Conservation (phyloP, 2,329 filamentous ascomycete species). For the Cladophialophora bantiana region DNA sequence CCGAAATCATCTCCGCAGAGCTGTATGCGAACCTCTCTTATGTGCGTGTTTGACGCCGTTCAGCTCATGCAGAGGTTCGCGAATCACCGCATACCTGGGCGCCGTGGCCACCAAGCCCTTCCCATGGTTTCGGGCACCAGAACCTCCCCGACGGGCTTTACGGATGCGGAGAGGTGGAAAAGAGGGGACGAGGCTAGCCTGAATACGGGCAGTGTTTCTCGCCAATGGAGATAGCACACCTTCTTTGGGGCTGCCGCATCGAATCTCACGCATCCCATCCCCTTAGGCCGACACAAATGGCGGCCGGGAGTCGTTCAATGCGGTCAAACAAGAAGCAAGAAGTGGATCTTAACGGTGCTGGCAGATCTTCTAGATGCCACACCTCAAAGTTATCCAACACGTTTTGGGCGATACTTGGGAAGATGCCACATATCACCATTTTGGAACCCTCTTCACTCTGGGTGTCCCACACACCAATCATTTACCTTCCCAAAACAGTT, state of each 20-base stretch:
- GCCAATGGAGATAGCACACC: background rate
- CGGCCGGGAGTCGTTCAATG: background rate
- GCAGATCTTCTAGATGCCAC: background rate
- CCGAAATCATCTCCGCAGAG: background rate
- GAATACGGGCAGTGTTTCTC: background rate
- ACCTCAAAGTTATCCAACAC: background rate
- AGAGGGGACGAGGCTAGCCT: background rate
- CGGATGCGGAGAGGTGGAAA: background rate
- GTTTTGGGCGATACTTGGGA: background rate
- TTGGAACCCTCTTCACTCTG: no score
- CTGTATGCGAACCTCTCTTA: background rate
- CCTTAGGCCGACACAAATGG: background rate
- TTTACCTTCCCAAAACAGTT: constrained; percentile 1
- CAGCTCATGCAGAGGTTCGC: background rate
- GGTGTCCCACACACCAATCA: background rate
- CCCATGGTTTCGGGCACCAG: background rate
- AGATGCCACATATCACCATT: background rate
- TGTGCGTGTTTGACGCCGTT: background rate
- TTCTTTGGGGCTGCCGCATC: background rate
- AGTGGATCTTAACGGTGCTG: background rate
- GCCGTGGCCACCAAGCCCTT: background rate
- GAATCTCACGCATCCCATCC: background rate
- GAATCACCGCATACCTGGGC: background rate
- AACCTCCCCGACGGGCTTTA: constrained; percentile 3
- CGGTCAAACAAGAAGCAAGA: background rate